phyloP scores from a whole-genome alignment of 495 filamentous ascomycete species.

The Mytilinidion resinicola region DNA sequence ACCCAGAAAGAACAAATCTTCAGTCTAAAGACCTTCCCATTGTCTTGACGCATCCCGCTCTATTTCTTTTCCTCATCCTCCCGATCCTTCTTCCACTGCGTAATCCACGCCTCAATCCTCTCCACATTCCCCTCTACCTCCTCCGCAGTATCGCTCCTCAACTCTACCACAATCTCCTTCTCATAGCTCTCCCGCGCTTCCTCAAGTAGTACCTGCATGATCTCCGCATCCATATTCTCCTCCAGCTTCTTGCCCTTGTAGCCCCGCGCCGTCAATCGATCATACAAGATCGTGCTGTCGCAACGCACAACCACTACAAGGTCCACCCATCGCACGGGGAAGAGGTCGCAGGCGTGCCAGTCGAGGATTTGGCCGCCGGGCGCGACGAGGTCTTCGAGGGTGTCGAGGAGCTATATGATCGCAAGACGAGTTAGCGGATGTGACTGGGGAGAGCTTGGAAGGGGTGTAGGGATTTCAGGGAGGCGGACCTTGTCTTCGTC shows the following conservation, averaged over 20 bases:
- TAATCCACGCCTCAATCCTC: slow-evolving; percentile 74
- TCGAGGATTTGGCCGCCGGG: slow-evolving; percentile 87
- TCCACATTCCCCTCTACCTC: slow-evolving; percentile 85
- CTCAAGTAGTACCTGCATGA: slow-evolving; percentile 88
- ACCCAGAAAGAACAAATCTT: too few relatives aligned
- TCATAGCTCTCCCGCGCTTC: slow-evolving; percentile 86
- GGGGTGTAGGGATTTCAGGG: not conserved
- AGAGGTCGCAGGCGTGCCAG: slow-evolving; percentile 97
- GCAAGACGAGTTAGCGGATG: not conserved
- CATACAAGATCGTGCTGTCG: slow-evolving; percentile 72
- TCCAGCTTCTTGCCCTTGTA: slow-evolving; percentile 83
- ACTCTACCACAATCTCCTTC: slow-evolving; percentile 81
- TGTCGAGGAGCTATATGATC: slow-evolving; percentile 65
- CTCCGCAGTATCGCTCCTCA: slow-evolving; percentile 71
- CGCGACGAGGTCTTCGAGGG: slow-evolving; percentile 74
- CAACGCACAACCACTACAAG: slow-evolving; percentile 87
- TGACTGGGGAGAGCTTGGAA: not conserved
- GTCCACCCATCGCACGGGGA: slow-evolving; percentile 90
- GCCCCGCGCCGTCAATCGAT: slow-evolving; percentile 69
- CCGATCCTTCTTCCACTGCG: slow-evolving; percentile 68
- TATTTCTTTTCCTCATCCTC: slow-evolving; percentile 13
- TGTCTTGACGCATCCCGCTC: too few relatives aligned
- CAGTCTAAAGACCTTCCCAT: too few relatives aligned
- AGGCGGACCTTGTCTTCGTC: slow-evolving; percentile 90
- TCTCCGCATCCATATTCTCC: slow-evolving; percentile 95